A percentile compares a stretch with the other conserved stretches of the same genome.
Conservation (phyloP, 1,284 basidiomycete species). For the Mycosarcoma mackinlayi region DNA sequence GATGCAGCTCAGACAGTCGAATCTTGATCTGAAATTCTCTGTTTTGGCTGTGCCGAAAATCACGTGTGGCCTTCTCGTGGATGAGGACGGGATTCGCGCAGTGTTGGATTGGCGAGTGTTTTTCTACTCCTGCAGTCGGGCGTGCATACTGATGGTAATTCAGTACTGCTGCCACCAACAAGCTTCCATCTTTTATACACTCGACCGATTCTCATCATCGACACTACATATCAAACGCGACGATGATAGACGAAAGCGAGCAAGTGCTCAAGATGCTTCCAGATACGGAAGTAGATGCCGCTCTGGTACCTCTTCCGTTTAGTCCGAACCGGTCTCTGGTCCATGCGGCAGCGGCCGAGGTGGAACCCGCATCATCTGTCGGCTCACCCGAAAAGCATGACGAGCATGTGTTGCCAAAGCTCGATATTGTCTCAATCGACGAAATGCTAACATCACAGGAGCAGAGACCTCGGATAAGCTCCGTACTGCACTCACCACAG, state of each 20-base stretch:
- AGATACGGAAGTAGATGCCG: conserved; percentile 7
- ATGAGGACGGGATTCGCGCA: conserved; percentile 10
- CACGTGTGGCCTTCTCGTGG: conserved; percentile 28
- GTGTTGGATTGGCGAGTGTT: conserved; percentile 43
- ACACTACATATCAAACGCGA: background rate
- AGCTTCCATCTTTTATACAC: background rate
- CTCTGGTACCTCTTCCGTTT: conserved; percentile 17
- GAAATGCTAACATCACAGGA: too few relatives aligned
- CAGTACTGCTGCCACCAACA: background rate
- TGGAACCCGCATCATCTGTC: background rate
- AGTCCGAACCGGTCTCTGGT: conserved; percentile 22
- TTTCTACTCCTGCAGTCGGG: conserved; percentile 21
- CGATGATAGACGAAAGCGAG: conserved; percentile 5
- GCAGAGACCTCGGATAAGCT: background rate
- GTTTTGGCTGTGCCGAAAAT: conserved; percentile 1
- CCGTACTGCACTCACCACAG: conserved; percentile 11
- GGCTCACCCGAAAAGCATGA: background rate
- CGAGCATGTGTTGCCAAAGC: background rate
- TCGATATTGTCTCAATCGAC: too few relatives aligned
- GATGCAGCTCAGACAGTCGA: background rate
- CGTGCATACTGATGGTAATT: background rate
- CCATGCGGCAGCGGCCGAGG: background rate
- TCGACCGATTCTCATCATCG: background rate
- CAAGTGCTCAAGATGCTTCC: background rate
- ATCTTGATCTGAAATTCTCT: background rate